Evolutionary conservation across 116 monocot genomes (phyloP).

Genomic region (Papilionanthe hybrid): DNA sequence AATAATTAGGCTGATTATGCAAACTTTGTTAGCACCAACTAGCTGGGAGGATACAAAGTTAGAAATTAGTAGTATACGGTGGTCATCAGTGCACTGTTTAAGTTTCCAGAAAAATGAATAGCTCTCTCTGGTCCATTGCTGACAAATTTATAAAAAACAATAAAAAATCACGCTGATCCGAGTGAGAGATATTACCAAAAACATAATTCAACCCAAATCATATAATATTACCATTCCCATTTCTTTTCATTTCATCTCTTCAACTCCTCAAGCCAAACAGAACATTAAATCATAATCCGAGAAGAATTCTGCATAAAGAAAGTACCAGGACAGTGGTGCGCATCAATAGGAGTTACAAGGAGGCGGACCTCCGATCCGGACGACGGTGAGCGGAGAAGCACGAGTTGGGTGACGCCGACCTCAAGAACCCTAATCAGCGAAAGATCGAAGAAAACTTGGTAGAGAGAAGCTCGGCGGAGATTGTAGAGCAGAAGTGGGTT

Average conservation of each 20-base stretch:
- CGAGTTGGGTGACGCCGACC: constrained; percentile 24
- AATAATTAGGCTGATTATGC: too few species aligned
- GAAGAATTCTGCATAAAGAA: not conserved
- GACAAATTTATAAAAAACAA: too few species aligned
- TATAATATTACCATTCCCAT: not conserved
- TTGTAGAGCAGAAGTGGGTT: constrained; percentile 69
- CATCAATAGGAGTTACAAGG: constrained; percentile 59
- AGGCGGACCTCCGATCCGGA: constrained; percentile 25
- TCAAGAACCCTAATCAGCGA: constrained; percentile 49
- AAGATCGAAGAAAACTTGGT: constrained; percentile 47
- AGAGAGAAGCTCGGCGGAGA: constrained; percentile 52
- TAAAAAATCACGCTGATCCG: too few species aligned
- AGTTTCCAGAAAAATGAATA: too few species aligned
- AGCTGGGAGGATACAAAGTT: too few species aligned
- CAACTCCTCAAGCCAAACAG: not conserved
- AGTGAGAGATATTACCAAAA: not conserved
- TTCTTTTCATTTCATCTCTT: not conserved
- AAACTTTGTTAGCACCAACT: too few species aligned
- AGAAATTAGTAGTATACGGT: too few species aligned
- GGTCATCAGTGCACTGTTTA: too few species aligned
- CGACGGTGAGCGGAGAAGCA: constrained; percentile 33
- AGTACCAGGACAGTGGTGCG: constrained; percentile 74
- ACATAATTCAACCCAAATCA: not conserved
- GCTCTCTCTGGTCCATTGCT: too few species aligned
- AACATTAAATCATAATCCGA: not conserved